Base-by-base conservation (phyloP, 768 basidiomycete species). In the Goffeauzyma gilvescens region DNA sequence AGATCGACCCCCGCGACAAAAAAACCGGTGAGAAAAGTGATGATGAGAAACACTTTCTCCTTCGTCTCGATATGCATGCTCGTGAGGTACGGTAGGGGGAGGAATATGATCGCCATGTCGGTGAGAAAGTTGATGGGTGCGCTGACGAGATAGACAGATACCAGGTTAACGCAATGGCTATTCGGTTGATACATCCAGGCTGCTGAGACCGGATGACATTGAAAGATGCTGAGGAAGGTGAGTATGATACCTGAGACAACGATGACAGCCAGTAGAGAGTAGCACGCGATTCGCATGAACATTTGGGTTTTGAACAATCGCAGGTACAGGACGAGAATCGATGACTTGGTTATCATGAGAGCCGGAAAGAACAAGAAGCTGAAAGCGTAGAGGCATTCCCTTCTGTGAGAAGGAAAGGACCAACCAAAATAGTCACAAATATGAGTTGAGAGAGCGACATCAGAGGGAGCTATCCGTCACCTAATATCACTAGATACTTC, bases 91-190 rank as follows among this genome's bases (percentile, higher is more conserved):
- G 60, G 60, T 30, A 62, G 46, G 6, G 60, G 60, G 1, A 60
- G 49, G 5, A 57, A 39, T 15, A 62, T 48, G 38, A 62, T 59
- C 3, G 60, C 57, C 10, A 57, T 46, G 41, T 62, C 60, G 26
- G 60, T 62, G 32, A 62, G 51, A 36, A 62, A 46, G 44, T 57
- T 60, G 51, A 62, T 55, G 3, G 60, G 60, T 17, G 58, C 58
- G 10, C 55, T 51, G 14, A 57, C 50, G 32, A 59, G 55, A 41
- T 60, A 62, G 21, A 62, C 51, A 3, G 55, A 33, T 10, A 62
- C 53, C 15, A 60, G 43, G 38, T 60, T 53, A 23, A 62, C 54
- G 40, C 60, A 62, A 17, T 39, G 32, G 7, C 44, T 40, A 32
- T 35, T 27, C 4, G 38, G 34, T 8, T 34, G 27, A 2, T 46